Evolutionary conservation across 805 yeast genomes (phyloP), one percentile per base, ranked within the genome.

Genomic region (Candida ascalaphidarum): DNA sequence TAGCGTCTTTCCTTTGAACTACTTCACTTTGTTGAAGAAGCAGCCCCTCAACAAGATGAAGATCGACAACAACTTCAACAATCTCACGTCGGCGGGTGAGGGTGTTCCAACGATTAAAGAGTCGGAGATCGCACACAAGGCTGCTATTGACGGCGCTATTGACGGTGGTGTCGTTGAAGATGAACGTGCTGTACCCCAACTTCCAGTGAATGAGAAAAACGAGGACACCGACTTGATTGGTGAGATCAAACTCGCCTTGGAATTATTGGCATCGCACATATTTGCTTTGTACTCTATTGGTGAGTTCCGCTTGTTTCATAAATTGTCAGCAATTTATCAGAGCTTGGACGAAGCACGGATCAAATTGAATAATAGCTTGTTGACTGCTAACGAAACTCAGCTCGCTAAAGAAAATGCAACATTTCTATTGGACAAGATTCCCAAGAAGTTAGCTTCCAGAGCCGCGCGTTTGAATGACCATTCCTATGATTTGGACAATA

Each of bases 251-350:
- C 68, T 77, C 10, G 68, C 79, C 2, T 51, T 80, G 36, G 63
- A 69, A 13, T 65, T 76, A 25, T 54, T 81, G 29, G 63, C 74
- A 10, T 65, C 80, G 7, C 82, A 80, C 40, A 69, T 80, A 27
- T 81, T 70, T 51, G 73, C 83, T 1, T 61, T 80, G 42, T 81
- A 81, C 52, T 73, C 88, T 0, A 69, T 73, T 39, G 81, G 82
- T 23, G 83, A 81, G 45, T 77, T 75, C 38, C 57, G 67, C n/a
- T 61, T 78, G 24, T 78, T 71, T 53, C 63, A 65, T 33, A 75
- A 73, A 37, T 60, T 81, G 37, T 54, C 65, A 2, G 52, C 48
- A 10, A 58, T 78, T 22, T 80, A 74, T 48, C 55, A 65, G 23
- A 68, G 71, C 26, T 53, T 81, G 36, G 78, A 78, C 40, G 74